Conservation (phyloP, 495 filamentous ascomycete genomes). For the Xylaria palmicola region DNA sequence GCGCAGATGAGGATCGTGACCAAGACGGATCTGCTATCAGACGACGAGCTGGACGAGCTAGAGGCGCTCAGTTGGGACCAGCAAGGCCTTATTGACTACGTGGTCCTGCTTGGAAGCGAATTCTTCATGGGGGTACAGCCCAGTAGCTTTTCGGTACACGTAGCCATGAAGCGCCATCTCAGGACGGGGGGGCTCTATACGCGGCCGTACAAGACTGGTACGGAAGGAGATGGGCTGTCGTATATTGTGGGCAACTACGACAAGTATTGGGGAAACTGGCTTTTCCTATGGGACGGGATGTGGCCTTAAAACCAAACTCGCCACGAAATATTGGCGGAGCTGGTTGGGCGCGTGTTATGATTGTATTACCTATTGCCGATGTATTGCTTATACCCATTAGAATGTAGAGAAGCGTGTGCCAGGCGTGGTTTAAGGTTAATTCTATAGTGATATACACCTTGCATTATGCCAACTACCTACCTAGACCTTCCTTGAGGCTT, state of each 20-base stretch:
- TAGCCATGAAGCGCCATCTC: constrained; percentile 45
- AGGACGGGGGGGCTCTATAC: constrained; percentile 39
- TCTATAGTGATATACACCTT: not conserved
- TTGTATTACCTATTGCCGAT: not conserved
- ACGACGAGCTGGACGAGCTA: constrained; percentile 32
- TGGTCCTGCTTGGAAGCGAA: constrained; percentile 40
- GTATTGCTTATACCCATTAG: constrained; percentile 6
- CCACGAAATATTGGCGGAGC: too few species aligned
- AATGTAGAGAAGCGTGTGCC: not conserved
- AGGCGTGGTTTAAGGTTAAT: not conserved
- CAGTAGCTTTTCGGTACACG: constrained; percentile 47
- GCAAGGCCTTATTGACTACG: constrained; percentile 42
- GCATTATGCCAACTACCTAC: not conserved
- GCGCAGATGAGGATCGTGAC: constrained; percentile 34
- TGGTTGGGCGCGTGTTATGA: not conserved
- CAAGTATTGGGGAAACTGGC: constrained; percentile 46
- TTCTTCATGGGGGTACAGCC: constrained; percentile 45
- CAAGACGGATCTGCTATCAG: constrained; percentile 36
- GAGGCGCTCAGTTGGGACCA: constrained; percentile 47
- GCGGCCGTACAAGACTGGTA: constrained; percentile 43
- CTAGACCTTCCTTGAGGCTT: not conserved
- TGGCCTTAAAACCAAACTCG: constrained; percentile 47
- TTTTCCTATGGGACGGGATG: constrained; percentile 48
- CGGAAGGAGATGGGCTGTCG: constrained; percentile 42
- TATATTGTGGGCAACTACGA: constrained; percentile 44